Evolutionary conservation across 2,329 filamentous ascomycete species (phyloP), one percentile per base, ranked within the genome.

Genomic region (Exophiala lecanii-corni): DNA sequence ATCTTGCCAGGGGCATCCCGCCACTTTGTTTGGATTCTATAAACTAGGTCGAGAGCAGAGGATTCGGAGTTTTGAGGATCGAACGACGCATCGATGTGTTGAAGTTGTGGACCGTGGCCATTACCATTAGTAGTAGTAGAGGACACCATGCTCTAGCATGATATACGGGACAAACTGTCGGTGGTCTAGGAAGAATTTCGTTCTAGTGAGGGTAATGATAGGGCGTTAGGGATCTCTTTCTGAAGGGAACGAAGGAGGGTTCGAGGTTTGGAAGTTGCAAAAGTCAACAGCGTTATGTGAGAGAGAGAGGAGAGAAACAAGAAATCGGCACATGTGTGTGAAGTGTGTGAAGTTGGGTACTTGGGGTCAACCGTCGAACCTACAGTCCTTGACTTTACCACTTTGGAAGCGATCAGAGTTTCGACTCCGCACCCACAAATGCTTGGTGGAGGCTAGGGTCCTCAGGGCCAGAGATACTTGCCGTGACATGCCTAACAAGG

Each of bases 1-100:
- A 98, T 76, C 32, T 82, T 78, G 44, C 86, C 84, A 53, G 82
- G 79, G 25, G 77, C 71, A 36, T 76, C 75, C 55, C 81, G 75
- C 92, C 92, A 98, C 57, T 94, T 81, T 9, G 89, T 89, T 47
- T 83, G 78, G 49, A 96, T 73, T 19, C 86, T 78, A 55, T 88
- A 73, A 58, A 96, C 82, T 51, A 98, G 79, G 52, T 78, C 77
- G 49, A 86, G 73, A 40, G 89, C 91, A 15, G 91, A 94, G 45
- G 78, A 74, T 53, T 91, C 78, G 20, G 86, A 84, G 62, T 94
- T 81, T 55, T 78, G 71, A 64, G 79, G 80, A 65, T 86, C 82
- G 73, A 94, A 96, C 55, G 75, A 77, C 50, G 91, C 75, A 41
- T 87, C 78, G 45, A 97, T 85, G 68, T 76, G 47, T 9, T 39